A percentile compares a stretch with the other conserved stretches of the same genome.
These are phyloP conservation scores for Camellia sinensis DNA, from an alignment of 148 eudicot species.

Conservation along the genomic window DNA sequence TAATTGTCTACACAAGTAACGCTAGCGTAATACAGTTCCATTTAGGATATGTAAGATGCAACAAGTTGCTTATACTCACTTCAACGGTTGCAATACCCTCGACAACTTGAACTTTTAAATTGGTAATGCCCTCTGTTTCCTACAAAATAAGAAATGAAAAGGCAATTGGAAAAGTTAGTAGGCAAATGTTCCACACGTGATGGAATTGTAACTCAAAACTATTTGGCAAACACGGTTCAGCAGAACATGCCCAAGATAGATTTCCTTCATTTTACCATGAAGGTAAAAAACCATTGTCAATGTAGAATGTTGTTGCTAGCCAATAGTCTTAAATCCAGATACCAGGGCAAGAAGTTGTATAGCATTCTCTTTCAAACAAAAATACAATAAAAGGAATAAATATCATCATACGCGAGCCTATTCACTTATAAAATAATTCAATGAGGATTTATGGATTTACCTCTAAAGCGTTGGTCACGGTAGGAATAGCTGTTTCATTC, in stretches of 20 bases:
- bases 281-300: neutral
- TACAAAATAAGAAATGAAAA: slow-evolving; percentile 24
- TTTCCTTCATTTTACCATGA: neutral
- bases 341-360: neutral
- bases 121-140: slow-evolving; percentile 75
- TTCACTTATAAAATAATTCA: neutral
- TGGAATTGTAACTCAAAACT: neutral
- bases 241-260: slow-evolving; percentile 2
- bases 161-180: neutral
- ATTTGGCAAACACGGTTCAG: neutral
- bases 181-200: neutral
- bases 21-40: neutral
- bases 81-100: slow-evolving; percentile 89
- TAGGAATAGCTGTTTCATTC: slow-evolving; percentile 61
- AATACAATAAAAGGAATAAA: neutral
- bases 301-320: neutral
- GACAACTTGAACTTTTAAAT: slow-evolving; percentile 58
- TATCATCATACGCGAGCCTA: neutral
- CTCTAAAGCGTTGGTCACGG: slow-evolving; percentile 64
- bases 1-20: neutral
- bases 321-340: neutral
- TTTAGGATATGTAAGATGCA: neutral
- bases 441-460: slow-evolving; percentile 7
- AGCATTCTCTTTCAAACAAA: neutral
- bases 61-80: slow-evolving; percentile 40